Conservation (phyloP, 805 yeast species). For the Diddensiella transvaalensis region DNA sequence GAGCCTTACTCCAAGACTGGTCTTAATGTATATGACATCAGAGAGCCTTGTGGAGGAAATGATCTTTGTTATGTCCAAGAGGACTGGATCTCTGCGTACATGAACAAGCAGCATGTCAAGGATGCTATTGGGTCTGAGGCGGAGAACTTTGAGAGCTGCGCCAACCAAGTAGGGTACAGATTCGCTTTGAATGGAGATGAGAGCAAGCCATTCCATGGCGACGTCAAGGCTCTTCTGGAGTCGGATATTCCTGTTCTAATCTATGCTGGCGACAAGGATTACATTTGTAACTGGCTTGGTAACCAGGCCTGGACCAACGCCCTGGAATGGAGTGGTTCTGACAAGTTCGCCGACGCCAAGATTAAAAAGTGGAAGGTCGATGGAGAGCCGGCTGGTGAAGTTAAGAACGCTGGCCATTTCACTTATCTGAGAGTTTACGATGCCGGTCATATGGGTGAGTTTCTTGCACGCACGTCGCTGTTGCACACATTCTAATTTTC, state of each 20-base stretch:
- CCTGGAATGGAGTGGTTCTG: constrained; percentile 54
- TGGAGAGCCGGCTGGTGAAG: constrained; percentile 58
- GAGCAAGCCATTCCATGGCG: constrained; percentile 77
- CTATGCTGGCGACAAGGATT: constrained; percentile 87
- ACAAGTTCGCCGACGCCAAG: constrained; percentile 42
- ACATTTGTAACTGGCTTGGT: constrained; percentile 86
- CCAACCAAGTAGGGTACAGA: constrained; percentile 50
- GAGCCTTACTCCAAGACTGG: constrained; percentile 78
- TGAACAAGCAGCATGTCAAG: constrained; percentile 70
- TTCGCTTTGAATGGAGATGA: constrained; percentile 73
- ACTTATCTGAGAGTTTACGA: constrained; percentile 77
- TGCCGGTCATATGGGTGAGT: constrained; percentile 84
- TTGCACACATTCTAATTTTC: constrained; percentile 49
- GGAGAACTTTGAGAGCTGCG: constrained; percentile 68
- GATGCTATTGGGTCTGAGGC: constrained; percentile 76
- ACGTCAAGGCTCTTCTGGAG: constrained; percentile 62
- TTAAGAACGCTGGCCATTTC: constrained; percentile 57
- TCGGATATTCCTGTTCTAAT: constrained; percentile 66
- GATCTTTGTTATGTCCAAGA: constrained; percentile 69
- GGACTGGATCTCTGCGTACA: constrained; percentile 66
- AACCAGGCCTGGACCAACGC: constrained; percentile 74
- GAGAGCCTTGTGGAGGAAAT: constrained; percentile 51
- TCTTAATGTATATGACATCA: constrained; percentile 80
- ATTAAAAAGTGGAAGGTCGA: constrained; percentile 32
- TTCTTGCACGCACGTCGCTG: not conserved